phyloP scores from a whole-genome alignment of 306 rosid genomes.

The Cicer bijugum region DNA sequence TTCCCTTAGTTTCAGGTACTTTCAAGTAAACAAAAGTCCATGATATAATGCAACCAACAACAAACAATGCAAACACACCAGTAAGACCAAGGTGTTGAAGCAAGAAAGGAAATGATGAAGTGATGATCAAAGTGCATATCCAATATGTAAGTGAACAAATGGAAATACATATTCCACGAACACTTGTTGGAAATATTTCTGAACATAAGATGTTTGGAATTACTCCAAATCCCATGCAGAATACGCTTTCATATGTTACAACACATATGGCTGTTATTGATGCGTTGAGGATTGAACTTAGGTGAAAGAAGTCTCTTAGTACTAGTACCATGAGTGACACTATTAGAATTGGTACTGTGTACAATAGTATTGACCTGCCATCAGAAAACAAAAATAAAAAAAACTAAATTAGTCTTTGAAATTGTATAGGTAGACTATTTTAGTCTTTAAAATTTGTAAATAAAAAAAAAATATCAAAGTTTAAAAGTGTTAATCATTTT shows the following conservation, averaged over 20 bases:
- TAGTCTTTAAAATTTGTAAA: too few relatives aligned
- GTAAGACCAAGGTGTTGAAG: conserved; percentile 58
- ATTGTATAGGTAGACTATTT: too few relatives aligned
- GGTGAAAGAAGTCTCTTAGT: conserved; percentile 42
- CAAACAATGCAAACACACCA: conserved; percentile 60
- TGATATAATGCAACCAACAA: conserved; percentile 54
- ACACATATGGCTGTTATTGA: conserved; percentile 57
- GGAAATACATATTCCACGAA: conserved; percentile 70
- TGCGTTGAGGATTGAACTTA: conserved; percentile 51
- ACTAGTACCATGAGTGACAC: conserved; percentile 53
- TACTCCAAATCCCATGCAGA: conserved; percentile 68
- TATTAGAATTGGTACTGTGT: conserved; percentile 61
- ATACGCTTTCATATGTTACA: conserved; percentile 56
- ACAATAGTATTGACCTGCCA: conserved; percentile 59
- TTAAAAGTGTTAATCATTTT: too few relatives aligned
- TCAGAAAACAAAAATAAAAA: neutral
- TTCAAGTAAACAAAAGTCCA: conserved; percentile 69
- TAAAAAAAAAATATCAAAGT: too few relatives aligned
- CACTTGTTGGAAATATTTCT: conserved; percentile 70
- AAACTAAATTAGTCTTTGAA: too few relatives aligned
- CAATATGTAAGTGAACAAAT: conserved; percentile 63
- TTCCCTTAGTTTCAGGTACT: conserved; percentile 79
- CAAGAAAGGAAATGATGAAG: conserved; percentile 61
- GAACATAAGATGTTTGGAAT: conserved; percentile 70
- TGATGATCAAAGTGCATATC: conserved; percentile 57